A percentile compares a stretch with the other conserved stretches of the same genome.
These are phyloP conservation scores for Rhodotorula sp. DNA, from an alignment of 1,284 basidiomycete species.

Conservation along the genomic window DNA sequence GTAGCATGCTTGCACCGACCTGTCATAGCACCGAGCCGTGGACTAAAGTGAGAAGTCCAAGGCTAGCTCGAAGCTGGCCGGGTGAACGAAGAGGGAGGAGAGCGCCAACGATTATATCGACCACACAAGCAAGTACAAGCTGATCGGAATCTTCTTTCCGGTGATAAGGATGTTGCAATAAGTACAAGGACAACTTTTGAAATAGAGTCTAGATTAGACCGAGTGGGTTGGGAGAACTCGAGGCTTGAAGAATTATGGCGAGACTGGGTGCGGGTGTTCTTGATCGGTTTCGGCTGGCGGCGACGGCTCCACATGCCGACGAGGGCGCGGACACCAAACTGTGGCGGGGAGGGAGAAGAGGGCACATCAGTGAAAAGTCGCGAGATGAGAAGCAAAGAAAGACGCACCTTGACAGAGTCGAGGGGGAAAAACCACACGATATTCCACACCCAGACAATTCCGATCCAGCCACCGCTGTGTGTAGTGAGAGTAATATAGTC, in stretches of 20 bases:
- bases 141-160: too few relatives aligned
- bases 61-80: too few relatives aligned
- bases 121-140: too few relatives aligned
- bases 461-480: conserved; percentile 77
- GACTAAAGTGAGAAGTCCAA: too few relatives aligned
- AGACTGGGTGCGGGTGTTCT: conserved; percentile 66
- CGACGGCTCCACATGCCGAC: conserved; percentile 73
- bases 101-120: too few relatives aligned
- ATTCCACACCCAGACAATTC: conserved; percentile 69
- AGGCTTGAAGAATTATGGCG: conserved; percentile 56
- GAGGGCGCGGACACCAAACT: conserved; percentile 85
- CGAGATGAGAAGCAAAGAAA: background rate
- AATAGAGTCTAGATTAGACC: too few relatives aligned
- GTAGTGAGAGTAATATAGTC: background rate
- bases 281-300: conserved; percentile 58
- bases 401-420: conserved; percentile 14
- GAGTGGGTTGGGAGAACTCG: too few relatives aligned
- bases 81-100: too few relatives aligned
- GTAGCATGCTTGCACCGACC: too few relatives aligned
- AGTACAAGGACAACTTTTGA: too few relatives aligned
- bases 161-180: too few relatives aligned
- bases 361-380: conserved; percentile 52
- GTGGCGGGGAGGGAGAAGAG: conserved; percentile 56
- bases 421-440: conserved; percentile 41
- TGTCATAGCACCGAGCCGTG: too few relatives aligned